A percentile compares a stretch with the other conserved stretches of the same genome.
These are phyloP conservation scores for Selaginella moellendorffii DNA, from an alignment of 75 land plant genomes.

Conservation along the genomic window DNA sequence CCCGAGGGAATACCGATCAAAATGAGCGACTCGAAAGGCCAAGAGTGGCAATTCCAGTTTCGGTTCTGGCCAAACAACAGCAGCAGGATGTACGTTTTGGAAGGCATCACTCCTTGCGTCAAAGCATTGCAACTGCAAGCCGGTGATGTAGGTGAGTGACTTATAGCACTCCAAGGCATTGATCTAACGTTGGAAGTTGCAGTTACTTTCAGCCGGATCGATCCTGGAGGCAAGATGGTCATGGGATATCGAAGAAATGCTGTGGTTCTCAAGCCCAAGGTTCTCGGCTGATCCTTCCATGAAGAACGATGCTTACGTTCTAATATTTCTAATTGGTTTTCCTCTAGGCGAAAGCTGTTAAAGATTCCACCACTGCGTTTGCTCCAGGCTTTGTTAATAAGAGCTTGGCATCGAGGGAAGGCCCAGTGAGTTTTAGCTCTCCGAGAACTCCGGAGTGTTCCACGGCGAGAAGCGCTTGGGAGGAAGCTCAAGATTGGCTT, in stretches of 20 bases:
- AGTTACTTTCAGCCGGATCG: slow-evolving; percentile 87
- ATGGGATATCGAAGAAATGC: slow-evolving; percentile 87
- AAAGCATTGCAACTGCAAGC: slow-evolving; percentile 87
- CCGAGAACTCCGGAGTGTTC: neutral
- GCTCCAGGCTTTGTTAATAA: no score
- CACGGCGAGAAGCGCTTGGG: slow-evolving; percentile 35
- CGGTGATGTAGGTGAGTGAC: slow-evolving; percentile 67
- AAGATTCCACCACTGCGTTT: no score
- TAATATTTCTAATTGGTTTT: no score
- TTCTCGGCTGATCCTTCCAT: no score
- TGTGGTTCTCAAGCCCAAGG: neutral
- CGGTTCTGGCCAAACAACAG: slow-evolving; percentile 96
- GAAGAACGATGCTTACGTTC: no score
- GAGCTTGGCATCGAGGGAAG: no score
- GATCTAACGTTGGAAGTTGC: slow-evolving; percentile 7
- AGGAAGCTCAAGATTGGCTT: slow-evolving; percentile 78
- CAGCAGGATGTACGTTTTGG: slow-evolving; percentile 92
- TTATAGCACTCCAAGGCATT: no score
- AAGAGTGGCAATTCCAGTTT: slow-evolving; percentile 85
- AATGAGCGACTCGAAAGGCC: slow-evolving; percentile 70
- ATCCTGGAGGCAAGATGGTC: slow-evolving; percentile 85
- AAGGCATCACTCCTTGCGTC: slow-evolving; percentile 94
- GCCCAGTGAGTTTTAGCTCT: no score
- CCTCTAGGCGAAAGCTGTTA: no score
- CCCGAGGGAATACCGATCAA: slow-evolving; percentile 76